Percentiles rank a stretch among this genome's conserved stretches.
Evolutionary conservation across 2,329 filamentous ascomycete genomes (phyloP).

Genomic region (Penicillium sp.): DNA sequence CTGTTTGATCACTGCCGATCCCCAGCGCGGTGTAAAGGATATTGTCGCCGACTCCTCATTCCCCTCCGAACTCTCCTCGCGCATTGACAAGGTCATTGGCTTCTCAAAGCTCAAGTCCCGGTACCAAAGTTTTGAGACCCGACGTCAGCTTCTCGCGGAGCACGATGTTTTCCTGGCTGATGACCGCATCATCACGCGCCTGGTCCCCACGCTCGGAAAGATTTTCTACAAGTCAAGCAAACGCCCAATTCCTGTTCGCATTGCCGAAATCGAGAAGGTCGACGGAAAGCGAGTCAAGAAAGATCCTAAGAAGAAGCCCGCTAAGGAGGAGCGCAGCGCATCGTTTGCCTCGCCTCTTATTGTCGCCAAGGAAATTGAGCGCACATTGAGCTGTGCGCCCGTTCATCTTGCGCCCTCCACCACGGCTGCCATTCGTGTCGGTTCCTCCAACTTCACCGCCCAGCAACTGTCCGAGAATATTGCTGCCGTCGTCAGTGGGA

Average conservation of each 20-base stretch:
- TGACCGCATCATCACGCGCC: slow-evolving; percentile 66
- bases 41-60: slow-evolving; percentile 69
- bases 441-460: slow-evolving; percentile 65
- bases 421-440: slow-evolving; percentile 75
- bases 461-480: slow-evolving; percentile 77
- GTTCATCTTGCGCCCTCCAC: slow-evolving; percentile 73
- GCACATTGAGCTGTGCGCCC: slow-evolving; percentile 68
- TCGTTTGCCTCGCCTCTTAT: slow-evolving; percentile 55
- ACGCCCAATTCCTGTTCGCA: slow-evolving; percentile 74
- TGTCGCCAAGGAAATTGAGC: slow-evolving; percentile 74
- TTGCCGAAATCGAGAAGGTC: slow-evolving; percentile 59
- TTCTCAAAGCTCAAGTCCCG: slow-evolving; percentile 79
- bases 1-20: slow-evolving; percentile 79
- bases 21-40: slow-evolving; percentile 85
- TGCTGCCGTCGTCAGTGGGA: slow-evolving; percentile 59
- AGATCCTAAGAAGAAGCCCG: slow-evolving; percentile 45
- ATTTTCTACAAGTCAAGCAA: slow-evolving; percentile 87
- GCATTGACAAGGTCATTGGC: slow-evolving; percentile 72
- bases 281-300: slow-evolving; percentile 56
- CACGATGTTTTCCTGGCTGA: slow-evolving; percentile 94
- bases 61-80: slow-evolving; percentile 59
- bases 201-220: slow-evolving; percentile 79
- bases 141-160: slow-evolving; percentile 73
- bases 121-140: slow-evolving; percentile 81
- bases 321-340: slow-evolving; percentile 41